These are phyloP conservation scores for Citrullus mucosospermus DNA, from an alignment of 306 rosid genomes.

Conservation along the genomic window DNA sequence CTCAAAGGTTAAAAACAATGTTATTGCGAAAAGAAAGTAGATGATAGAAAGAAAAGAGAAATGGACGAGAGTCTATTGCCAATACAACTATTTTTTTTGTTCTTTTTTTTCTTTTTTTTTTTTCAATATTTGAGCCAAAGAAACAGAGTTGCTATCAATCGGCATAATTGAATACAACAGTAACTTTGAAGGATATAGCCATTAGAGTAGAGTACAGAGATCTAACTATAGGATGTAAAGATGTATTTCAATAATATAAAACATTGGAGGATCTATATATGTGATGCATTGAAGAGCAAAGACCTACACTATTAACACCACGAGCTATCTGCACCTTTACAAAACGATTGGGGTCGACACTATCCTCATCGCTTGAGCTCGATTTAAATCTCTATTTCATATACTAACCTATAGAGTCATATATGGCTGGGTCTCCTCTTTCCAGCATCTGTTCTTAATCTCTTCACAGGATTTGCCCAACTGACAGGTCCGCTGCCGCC, in stretches of 20 bases:
- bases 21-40: too few species aligned
- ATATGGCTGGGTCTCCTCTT: slow-evolving; percentile 90
- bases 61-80: background rate
- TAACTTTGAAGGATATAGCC: slow-evolving; percentile 5
- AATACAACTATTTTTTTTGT: background rate
- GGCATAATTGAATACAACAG: slow-evolving; percentile 6
- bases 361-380: slow-evolving; percentile 3
- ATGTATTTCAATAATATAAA: slow-evolving; percentile 9
- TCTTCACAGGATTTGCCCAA: slow-evolving; percentile 90
- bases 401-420: slow-evolving; percentile 24
- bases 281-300: background rate
- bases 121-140: background rate
- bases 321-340: slow-evolving; percentile 11
- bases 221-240: slow-evolving; percentile 4
- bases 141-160: slow-evolving; percentile 1
- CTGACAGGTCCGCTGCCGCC: slow-evolving; percentile 48
- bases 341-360: background rate
- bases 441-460: slow-evolving; percentile 75
- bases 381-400: background rate
- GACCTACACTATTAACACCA: slow-evolving; percentile 7
- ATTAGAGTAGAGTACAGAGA: background rate
- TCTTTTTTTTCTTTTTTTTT: too few species aligned
- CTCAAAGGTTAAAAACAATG: too few species aligned
- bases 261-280: slow-evolving; percentile 2
- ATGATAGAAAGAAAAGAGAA: background rate